Conservation (phyloP, 192 early-diverging fungal genomes). For the Phlyctochytrium bullatum region DNA sequence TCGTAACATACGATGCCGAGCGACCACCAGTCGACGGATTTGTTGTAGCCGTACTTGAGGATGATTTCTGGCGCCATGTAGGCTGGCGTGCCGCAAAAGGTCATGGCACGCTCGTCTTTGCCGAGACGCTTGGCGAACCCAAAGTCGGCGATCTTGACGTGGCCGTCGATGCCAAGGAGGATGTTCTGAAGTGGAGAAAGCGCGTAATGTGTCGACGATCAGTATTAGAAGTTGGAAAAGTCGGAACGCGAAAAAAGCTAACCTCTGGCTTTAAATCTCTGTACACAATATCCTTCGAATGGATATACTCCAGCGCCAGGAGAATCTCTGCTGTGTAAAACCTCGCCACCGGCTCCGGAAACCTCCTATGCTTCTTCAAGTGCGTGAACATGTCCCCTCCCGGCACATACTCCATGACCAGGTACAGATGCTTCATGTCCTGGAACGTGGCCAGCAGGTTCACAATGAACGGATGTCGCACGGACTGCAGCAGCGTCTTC, state of each 20-base stretch:
- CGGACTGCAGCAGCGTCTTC: conserved; percentile 31
- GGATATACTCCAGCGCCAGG: conserved; percentile 66
- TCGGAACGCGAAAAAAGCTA: no score
- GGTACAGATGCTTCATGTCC: conserved; percentile 34
- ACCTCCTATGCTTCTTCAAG: conserved; percentile 53
- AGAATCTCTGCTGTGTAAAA: conserved; percentile 67
- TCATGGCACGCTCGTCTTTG: conserved; percentile 36
- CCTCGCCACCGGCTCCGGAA: conserved; percentile 62
- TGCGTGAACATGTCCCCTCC: conserved; percentile 82
- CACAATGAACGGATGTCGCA: conserved; percentile 39
- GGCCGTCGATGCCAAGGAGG: conserved; percentile 58
- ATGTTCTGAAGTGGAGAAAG: conserved; percentile 48
- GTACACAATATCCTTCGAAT: conserved; percentile 68
- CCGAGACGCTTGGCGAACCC: conserved; percentile 66
- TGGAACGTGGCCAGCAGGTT: conserved; percentile 38
- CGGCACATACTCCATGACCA: conserved; percentile 39
- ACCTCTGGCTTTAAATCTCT: conserved; percentile 69
- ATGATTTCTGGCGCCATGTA: conserved; percentile 45
- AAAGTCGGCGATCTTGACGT: conserved; percentile 71
- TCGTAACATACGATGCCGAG: conserved; percentile 44
- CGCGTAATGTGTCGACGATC: conserved; percentile 6
- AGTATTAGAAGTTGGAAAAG: no score
- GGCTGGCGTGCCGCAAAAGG: conserved; percentile 87
- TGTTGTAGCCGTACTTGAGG: conserved; percentile 36
- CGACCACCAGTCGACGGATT: conserved; percentile 44